Percentiles rank a stretch among this genome's conserved stretches.
Conservation (phyloP, 495 filamentous ascomycete species). For the Penicillium diatomitis region DNA sequence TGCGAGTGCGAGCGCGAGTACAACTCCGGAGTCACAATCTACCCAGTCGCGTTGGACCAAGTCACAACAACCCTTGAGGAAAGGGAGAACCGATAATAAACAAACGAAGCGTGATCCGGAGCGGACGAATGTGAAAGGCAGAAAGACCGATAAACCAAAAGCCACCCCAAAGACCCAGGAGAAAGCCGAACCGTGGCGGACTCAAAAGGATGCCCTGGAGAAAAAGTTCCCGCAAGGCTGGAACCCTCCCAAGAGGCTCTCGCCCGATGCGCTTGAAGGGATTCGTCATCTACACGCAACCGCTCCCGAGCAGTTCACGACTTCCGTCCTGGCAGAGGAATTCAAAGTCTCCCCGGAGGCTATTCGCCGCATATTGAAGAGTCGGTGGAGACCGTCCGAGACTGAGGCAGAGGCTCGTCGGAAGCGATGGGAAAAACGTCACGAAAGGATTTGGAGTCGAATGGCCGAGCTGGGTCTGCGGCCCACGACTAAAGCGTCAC, state of each 20-base stretch:
- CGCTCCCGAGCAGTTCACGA: slow-evolving; percentile 68
- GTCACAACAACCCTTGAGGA: neutral
- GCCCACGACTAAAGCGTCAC: slow-evolving; percentile 19
- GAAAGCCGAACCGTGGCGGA: slow-evolving; percentile 53
- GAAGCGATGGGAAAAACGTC: slow-evolving; percentile 68
- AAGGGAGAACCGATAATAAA: neutral
- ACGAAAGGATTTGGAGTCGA: slow-evolving; percentile 65
- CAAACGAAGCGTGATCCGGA: neutral
- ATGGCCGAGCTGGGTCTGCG: slow-evolving; percentile 66
- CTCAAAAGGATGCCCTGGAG: slow-evolving; percentile 58
- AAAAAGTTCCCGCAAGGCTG: slow-evolving; percentile 70
- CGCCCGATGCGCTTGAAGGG: slow-evolving; percentile 80
- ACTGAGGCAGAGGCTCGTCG: slow-evolving; percentile 53
- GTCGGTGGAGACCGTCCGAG: slow-evolving; percentile 65
- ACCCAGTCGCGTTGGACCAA: neutral
- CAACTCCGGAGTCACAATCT: neutral
- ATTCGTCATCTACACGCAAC: slow-evolving; percentile 71
- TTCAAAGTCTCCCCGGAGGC: slow-evolving; percentile 83
- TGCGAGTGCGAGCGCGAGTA: neutral
- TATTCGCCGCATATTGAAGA: slow-evolving; percentile 76
- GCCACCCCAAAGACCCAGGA: slow-evolving; percentile 9
- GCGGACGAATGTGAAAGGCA: slow-evolving; percentile 1
- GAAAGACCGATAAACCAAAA: slow-evolving; percentile 2
- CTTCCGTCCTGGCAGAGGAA: slow-evolving; percentile 59
- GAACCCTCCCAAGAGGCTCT: slow-evolving; percentile 75